phyloP scores from a whole-genome alignment of 1,284 basidiomycete genomes.

The Kalmanozyma brasiliensis region DNA sequence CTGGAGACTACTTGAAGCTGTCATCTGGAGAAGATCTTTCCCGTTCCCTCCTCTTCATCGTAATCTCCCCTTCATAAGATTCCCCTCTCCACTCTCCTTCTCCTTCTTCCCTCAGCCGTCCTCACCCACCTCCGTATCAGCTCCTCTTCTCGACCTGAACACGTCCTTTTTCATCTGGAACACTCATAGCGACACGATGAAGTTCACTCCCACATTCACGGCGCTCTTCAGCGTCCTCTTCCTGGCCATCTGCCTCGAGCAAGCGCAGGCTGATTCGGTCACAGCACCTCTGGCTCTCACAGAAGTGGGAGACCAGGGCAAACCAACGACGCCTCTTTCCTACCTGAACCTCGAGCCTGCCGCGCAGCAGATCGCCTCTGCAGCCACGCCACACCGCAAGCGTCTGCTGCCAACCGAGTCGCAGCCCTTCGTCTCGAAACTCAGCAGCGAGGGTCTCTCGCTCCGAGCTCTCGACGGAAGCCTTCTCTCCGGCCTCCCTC shows the following conservation, averaged over 20 bases:
- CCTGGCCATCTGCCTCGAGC: constrained; percentile 33
- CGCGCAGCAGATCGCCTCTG: constrained; percentile 29
- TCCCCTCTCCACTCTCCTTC: constrained; percentile 2
- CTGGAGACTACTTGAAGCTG: too few relatives aligned
- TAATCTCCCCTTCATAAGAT: neutral
- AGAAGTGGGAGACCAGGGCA: constrained; percentile 36
- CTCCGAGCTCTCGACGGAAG: constrained; percentile 24
- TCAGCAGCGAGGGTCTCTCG: constrained; percentile 29
- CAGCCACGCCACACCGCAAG: constrained; percentile 27
- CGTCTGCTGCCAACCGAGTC: constrained; percentile 19
- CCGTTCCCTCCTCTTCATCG: constrained; percentile 6
- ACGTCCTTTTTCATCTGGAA: constrained; percentile 33
- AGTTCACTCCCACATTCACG: constrained; percentile 35
- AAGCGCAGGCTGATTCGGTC: constrained; percentile 40
- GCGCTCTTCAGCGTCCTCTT: constrained; percentile 34
- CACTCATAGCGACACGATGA: constrained; percentile 20
- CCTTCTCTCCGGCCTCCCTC: constrained; percentile 24
- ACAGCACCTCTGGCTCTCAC: constrained; percentile 34
- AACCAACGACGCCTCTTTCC: constrained; percentile 39
- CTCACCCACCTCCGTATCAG: neutral
- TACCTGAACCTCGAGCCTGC: constrained; percentile 40
- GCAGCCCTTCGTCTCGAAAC: constrained; percentile 20
- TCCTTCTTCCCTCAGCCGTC: neutral
- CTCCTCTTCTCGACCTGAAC: constrained; percentile 1
- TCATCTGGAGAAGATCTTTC: too few relatives aligned